Conservation (phyloP, 805 yeast genomes). For the Candida loeiensis region DNA sequence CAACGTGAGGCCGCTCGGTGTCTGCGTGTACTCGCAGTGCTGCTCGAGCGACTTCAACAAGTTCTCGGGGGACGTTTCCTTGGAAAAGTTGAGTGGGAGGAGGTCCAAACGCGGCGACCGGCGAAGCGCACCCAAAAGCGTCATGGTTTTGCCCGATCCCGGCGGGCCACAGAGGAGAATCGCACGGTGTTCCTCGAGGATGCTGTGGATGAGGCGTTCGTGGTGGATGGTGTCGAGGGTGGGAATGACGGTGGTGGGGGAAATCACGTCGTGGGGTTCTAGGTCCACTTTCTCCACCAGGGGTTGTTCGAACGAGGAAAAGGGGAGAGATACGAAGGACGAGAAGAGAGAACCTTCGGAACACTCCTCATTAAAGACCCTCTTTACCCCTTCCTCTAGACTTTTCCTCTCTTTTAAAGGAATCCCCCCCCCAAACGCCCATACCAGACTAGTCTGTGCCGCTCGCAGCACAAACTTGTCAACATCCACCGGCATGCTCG, state of each 20-base stretch:
- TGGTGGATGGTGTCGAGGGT: constrained; percentile 75
- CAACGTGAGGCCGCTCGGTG: constrained; percentile 50
- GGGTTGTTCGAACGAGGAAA: constrained; percentile 42
- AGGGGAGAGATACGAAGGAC: constrained; percentile 25
- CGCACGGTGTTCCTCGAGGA: constrained; percentile 55
- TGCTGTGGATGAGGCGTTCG: constrained; percentile 54
- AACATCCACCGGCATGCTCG: constrained; percentile 18
- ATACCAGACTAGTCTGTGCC: constrained; percentile 40
- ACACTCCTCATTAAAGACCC: no score
- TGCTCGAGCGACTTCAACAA: constrained; percentile 68
- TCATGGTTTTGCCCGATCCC: constrained; percentile 96
- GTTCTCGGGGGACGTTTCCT: constrained; percentile 64
- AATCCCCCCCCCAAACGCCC: constrained; percentile 69
- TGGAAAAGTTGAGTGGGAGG: constrained; percentile 75
- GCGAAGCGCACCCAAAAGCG: constrained; percentile 64
- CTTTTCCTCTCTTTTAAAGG: constrained; percentile 29
- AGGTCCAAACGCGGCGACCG: constrained; percentile 55
- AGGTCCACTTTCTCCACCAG: constrained; percentile 43
- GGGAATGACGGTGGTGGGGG: constrained; percentile 67
- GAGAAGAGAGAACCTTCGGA: neutral
- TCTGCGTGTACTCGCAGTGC: constrained; percentile 57
- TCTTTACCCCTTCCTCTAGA: constrained; percentile 28
- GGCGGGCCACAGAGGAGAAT: constrained; percentile 91
- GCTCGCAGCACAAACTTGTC: constrained; percentile 29
- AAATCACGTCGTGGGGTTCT: constrained; percentile 56